Base-by-base conservation (phyloP, 495 filamentous ascomycete species). In the Lophiostoma macrostomum region DNA sequence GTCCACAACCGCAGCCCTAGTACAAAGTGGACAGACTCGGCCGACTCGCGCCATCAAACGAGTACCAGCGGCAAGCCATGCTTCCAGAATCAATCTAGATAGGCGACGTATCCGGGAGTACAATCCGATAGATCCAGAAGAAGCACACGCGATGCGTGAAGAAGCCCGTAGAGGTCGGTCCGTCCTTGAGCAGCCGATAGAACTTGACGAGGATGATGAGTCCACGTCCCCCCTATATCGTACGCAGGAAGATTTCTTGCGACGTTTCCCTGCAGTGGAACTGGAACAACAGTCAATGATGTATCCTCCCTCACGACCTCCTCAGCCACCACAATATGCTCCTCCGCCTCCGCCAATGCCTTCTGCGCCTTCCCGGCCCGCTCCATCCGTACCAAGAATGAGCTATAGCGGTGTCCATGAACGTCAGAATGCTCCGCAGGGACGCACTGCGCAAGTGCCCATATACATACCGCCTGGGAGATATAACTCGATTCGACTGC, bases 331-430 rank as follows among this genome's bases (percentile, higher is more conserved):
- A 19, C 49, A 56, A 20, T 52, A 56, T 18, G 43, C 60, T 30
- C 58, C 64, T 34, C 22, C 61, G 23, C 40, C 48, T 29, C 62
- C 56, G 1, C 32, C 47, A 28, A 56, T 50, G 12, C 65, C 58
- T 4, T 61, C 63, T n/a, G 58, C 53, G 12, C 65, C 58, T 4
- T 61, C 63, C n/a, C 55, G 60, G 29, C 93, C 93, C n/a, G 77
- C 88, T 4, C 94, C 93, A 44, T 84, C 91, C 2, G 77, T 91
- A 27, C 86, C 90, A 18, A 81, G 90, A 25, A 83, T 83, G 23
- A 95, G 85, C 65, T 95, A 96, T 53, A 90, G 87, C 62, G 94
- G 94, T 13, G 82, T 95, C 3, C 84, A 89, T 2, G 87, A 90
- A 64, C 76, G 72, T 56, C 78, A 80, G 50, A 14, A 76, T 61